Conservation (phyloP, 371 early-diverging fungal genomes). For the Mucor piriformis region DNA sequence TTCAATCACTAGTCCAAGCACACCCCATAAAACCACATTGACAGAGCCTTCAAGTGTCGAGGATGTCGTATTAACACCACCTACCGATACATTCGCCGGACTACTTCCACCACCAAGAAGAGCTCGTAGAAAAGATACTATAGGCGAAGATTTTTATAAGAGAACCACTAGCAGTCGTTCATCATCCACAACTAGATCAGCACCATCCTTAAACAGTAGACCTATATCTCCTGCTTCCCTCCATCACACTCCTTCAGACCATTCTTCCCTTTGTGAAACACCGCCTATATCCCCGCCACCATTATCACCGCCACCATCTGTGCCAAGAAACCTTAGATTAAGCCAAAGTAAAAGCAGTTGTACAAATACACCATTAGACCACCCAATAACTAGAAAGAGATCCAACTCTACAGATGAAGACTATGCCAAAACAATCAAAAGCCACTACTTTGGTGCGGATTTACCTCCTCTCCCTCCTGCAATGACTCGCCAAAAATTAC, state of each 20-base stretch:
- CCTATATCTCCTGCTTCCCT: constrained; percentile 8
- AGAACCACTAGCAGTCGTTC: not conserved
- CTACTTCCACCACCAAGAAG: constrained; percentile 19
- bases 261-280: not conserved
- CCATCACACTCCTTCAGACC: not conserved
- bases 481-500: constrained; percentile 6
- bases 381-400: not conserved
- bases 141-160: not conserved
- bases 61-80: not conserved
- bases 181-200: not conserved
- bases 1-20: not conserved
- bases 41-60: not conserved
- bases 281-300: not conserved
- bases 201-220: not conserved
- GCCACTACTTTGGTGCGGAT: constrained; percentile 13
- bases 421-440: not conserved
- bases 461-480: constrained; percentile 17
- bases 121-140: constrained; percentile 5
- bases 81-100: not conserved
- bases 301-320: not conserved
- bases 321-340: not conserved
- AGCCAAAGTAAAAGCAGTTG: constrained; percentile 12
- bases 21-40: constrained; percentile 1
- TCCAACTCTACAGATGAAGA: constrained; percentile 5
- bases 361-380: not conserved